Percentiles rank a stretch among this genome's conserved stretches.
Evolutionary conservation across 208 protist species (phyloP).

Genomic region (Naegleria fowleri): DNA sequence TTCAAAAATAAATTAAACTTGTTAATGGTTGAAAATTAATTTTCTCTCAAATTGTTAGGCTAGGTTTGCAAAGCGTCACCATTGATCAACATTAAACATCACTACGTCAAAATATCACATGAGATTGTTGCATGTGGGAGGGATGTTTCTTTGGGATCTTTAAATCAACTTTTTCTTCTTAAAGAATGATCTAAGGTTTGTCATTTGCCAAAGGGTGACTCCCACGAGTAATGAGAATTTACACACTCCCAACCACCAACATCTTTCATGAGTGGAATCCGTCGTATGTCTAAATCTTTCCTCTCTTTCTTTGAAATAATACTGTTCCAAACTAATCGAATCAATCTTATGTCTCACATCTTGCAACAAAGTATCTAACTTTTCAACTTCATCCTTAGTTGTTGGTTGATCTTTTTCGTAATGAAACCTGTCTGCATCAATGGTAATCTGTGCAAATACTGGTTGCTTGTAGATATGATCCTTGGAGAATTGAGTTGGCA

Average conservation of each 20-base stretch:
- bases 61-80: too few species aligned
- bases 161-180: conserved; percentile 5
- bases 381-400: background rate
- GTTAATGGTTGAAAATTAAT: too few species aligned
- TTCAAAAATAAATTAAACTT: too few species aligned
- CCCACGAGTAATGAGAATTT: background rate
- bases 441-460: background rate
- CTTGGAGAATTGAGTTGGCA: background rate
- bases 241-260: background rate
- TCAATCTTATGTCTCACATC: background rate
- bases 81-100: too few species aligned
- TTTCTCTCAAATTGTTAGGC: too few species aligned
- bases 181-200: background rate
- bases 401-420: background rate
- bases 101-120: too few species aligned
- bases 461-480: background rate
- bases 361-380: background rate
- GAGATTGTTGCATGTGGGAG: too few species aligned
- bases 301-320: conserved; percentile 1
- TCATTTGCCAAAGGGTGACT: background rate
- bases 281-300: background rate
- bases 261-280: background rate
- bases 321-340: background rate
- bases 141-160: too few species aligned
- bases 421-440: background rate